Evolutionary conservation across 768 basidiomycete genomes (phyloP).

Genomic region (Tricholoma sp.): DNA sequence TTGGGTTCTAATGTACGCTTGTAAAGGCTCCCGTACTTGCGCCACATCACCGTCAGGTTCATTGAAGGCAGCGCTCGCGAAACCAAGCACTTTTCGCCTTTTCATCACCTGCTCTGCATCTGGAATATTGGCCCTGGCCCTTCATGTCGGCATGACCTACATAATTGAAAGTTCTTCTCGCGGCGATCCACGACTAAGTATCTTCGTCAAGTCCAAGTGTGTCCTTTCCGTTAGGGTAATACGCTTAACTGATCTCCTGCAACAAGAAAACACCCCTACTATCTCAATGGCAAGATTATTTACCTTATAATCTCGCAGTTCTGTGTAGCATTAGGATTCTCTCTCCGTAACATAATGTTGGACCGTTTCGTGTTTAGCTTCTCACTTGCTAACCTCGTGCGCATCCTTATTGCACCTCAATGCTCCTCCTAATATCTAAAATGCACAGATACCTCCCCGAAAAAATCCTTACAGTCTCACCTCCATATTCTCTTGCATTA

Average conservation of each 20-base stretch:
- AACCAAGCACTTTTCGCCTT: constrained; percentile 40
- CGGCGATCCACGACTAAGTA: constrained; percentile 37
- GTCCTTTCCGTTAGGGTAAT: neutral
- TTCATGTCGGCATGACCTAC: constrained; percentile 39
- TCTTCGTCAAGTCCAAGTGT: constrained; percentile 69
- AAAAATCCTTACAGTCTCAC: constrained; percentile 9
- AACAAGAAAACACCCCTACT: constrained; percentile 66
- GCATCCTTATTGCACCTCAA: neutral
- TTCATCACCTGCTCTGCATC: constrained; percentile 43
- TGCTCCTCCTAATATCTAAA: constrained; percentile 11
- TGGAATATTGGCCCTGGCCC: constrained; percentile 33
- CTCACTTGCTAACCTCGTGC: constrained; percentile 27
- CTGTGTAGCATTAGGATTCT: constrained; percentile 39
- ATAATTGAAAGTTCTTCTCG: constrained; percentile 23
- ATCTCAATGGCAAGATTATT: constrained; percentile 64
- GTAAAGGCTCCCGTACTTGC: constrained; percentile 39
- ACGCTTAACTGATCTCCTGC: neutral
- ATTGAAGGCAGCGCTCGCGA: constrained; percentile 40
- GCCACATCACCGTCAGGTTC: constrained; percentile 50
- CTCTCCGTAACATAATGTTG: constrained; percentile 53
- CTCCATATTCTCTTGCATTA: constrained; percentile 22
- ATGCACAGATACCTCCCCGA: neutral
- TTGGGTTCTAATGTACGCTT: neutral
- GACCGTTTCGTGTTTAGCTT: constrained; percentile 48
- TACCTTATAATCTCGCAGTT: constrained; percentile 55